A percentile compares a stretch with the other conserved stretches of the same genome.
phyloP scores from a whole-genome alignment of 2,329 filamentous ascomycete species.

The Albophoma yamanashiensis region DNA sequence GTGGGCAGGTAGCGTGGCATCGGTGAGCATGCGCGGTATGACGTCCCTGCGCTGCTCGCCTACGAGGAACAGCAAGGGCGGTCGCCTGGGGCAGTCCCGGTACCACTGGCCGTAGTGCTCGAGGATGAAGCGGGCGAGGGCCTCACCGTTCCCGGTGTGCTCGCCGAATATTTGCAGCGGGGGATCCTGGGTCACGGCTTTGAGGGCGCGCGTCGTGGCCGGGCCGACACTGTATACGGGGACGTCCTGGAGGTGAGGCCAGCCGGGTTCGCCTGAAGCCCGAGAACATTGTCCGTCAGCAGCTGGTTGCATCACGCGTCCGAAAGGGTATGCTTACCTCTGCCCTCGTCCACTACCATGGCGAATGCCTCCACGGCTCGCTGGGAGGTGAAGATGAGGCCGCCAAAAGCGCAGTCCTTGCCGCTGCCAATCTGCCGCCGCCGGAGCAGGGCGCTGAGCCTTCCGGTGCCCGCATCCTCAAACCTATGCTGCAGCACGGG shows the following conservation, averaged over 20 bases:
- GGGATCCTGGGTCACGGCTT: slow-evolving; percentile 37
- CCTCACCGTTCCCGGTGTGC: slow-evolving; percentile 77
- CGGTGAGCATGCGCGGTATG: slow-evolving; percentile 72
- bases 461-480: slow-evolving; percentile 44
- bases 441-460: slow-evolving; percentile 40
- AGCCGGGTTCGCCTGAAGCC: slow-evolving; percentile 13
- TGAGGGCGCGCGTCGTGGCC: slow-evolving; percentile 66
- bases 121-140: slow-evolving; percentile 67
- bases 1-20: slow-evolving; percentile 33
- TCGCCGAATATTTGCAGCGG: slow-evolving; percentile 60
- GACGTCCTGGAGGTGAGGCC: slow-evolving; percentile 46
- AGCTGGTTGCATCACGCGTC: neutral
- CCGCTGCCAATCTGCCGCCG: slow-evolving; percentile 27
- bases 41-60: slow-evolving; percentile 85
- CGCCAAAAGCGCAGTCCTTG: slow-evolving; percentile 46
- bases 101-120: slow-evolving; percentile 58
- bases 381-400: slow-evolving; percentile 78
- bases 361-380: slow-evolving; percentile 72
- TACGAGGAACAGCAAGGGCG: slow-evolving; percentile 72
- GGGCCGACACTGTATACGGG: slow-evolving; percentile 71
- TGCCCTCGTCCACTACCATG: slow-evolving; percentile 45
- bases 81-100: slow-evolving; percentile 30
- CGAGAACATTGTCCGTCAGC: neutral
- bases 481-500: slow-evolving; percentile 68
- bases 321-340: slow-evolving; percentile 15